A percentile compares a stretch with the other conserved stretches of the same genome.
These are phyloP conservation scores for Arthroderma uncinatum DNA, from an alignment of 2,329 filamentous ascomycete genomes.

Conservation along the genomic window DNA sequence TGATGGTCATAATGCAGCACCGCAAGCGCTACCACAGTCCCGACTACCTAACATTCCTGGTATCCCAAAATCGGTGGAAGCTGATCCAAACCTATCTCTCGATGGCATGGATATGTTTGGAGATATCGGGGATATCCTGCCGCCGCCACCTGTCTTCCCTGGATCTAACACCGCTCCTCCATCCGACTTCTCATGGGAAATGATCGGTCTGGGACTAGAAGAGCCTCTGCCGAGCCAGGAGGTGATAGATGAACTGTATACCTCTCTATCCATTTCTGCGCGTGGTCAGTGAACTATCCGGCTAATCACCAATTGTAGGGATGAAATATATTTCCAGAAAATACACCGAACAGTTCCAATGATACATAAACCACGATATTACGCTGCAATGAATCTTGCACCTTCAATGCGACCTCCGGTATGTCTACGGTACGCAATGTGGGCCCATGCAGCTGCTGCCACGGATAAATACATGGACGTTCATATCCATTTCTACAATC, in stretches of 20 bases:
- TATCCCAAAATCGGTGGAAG: neutral
- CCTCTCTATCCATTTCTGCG: neutral
- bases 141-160: constrained; percentile 17
- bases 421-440: constrained; percentile 85
- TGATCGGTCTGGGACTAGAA: constrained; percentile 70
- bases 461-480: constrained; percentile 69
- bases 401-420: constrained; percentile 76
- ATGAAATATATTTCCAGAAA: constrained; percentile 82
- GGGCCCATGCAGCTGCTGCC: constrained; percentile 81
- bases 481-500: constrained; percentile 80
- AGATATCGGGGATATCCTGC: neutral
- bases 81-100: neutral
- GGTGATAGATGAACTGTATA: constrained; percentile 74
- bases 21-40: neutral
- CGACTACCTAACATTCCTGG: neutral
- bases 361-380: constrained; percentile 78
- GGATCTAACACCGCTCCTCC: constrained; percentile 18
- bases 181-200: constrained; percentile 62
- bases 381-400: constrained; percentile 81
- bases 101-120: constrained; percentile 5
- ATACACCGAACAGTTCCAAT: constrained; percentile 76
- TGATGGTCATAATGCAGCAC: neutral
- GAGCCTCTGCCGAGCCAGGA: constrained; percentile 70
- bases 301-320: constrained; percentile 37
- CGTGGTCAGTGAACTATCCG: neutral